Percentiles rank a stretch among this genome's conserved stretches.
Conservation (phyloP, 2,329 filamentous ascomycete species). For the Trichoderma sp. region DNA sequence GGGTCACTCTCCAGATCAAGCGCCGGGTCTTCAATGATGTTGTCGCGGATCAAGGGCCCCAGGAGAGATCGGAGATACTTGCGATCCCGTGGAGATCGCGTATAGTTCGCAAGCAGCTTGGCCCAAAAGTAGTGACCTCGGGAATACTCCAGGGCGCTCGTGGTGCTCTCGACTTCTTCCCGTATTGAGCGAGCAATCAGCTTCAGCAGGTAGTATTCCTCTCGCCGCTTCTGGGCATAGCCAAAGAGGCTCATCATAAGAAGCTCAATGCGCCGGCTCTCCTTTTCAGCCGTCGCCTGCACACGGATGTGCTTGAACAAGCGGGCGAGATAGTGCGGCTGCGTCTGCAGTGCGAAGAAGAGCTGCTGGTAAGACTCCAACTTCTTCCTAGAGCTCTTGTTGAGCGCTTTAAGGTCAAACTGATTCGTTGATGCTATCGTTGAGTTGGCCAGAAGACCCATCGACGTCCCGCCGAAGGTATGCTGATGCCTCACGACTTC, state of each 20-base stretch:
- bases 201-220: conserved; percentile 96
- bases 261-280: conserved; percentile 88
- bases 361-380: conserved; percentile 96
- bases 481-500: conserved; percentile 97
- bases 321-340: conserved; percentile 89
- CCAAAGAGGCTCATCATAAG: conserved; percentile 96
- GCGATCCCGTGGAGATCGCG: conserved; percentile 85
- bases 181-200: conserved; percentile 79
- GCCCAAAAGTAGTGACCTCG: conserved; percentile 93
- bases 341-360: conserved; percentile 96
- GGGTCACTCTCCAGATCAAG: conserved; percentile 96
- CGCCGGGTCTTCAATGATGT: conserved; percentile 87
- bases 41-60: conserved; percentile 82
- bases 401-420: conserved; percentile 94
- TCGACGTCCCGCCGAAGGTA: conserved; percentile 89
- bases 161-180: conserved; percentile 79
- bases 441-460: conserved; percentile 82
- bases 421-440: conserved; percentile 87
- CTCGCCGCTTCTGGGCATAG: conserved; percentile 92
- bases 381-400: conserved; percentile 94
- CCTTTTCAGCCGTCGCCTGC: conserved; percentile 83
- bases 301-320: conserved; percentile 84
- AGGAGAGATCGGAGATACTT: conserved; percentile 89
- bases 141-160: conserved; percentile 78
- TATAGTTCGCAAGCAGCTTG: conserved; percentile 83